Base-by-base conservation (phyloP, 2,329 filamentous ascomycete genomes). In the Coniochaeta sp. region DNA sequence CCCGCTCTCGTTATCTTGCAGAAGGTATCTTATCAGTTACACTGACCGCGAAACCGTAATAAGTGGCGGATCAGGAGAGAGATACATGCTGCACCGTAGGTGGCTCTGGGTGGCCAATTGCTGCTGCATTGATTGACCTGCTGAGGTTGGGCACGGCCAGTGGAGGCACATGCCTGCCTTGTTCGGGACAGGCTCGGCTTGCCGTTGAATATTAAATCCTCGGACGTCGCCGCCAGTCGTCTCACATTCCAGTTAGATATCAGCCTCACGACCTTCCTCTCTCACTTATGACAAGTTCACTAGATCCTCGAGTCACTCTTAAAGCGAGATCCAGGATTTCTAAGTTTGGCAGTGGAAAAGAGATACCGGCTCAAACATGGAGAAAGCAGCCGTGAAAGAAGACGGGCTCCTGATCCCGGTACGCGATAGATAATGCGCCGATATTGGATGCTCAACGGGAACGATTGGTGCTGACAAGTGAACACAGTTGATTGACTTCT, bases 401-500 rank as follows among this genome's bases (percentile, higher is more conserved):
- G 66, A 68, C 22, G 69, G 69, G 24, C 69, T 71, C 33, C 55
- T 71, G 62, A 71, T 71, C 63, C 69, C 69, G 59, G 63, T 68
- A 64, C 6, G 47, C 17, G 3, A 24, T 5, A 7, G 14, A 28
- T 14, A 28, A 14, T 26, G 44, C 44, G 19, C 44, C 22, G 7
- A 22, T 22, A 11, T 36, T 22, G 33, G 14, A 56, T 54, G 6
- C 59, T 62, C 64, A 38, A 68, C 64, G 31, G 24, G 24, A 52
- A 26, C 24, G 14, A 24, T 31, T 47, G 22, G 6, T 52, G 26
- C 26, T 52, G 26, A 52, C 26, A 31, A 28, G 47, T n/a, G 50
- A 4, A 11, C 38, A 19, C 67, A 92, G 89, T 81, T 92, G 67
- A 89, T 93, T 70, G 87, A 96, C 79, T 93, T 96, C 71, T 85